Evolutionary conservation across 257 asterid genomes (phyloP).

Genomic region (Solanum pennellii): DNA sequence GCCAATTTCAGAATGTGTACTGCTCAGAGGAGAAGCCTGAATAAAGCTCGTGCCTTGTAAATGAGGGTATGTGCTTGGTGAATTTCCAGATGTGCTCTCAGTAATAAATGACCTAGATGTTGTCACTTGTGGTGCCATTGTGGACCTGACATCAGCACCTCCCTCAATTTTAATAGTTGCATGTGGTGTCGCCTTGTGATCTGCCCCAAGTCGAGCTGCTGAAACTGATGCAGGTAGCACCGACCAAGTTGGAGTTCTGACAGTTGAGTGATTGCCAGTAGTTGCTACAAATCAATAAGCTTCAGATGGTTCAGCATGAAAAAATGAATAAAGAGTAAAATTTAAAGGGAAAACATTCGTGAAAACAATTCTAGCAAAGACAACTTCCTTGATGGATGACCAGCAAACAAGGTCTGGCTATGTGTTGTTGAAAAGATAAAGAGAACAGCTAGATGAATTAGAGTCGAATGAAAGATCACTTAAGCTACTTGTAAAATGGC

Average conservation of each 20-base stretch:
- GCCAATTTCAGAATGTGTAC: slow-evolving; percentile 64
- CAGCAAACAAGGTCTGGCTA: not conserved
- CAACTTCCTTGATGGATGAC: not conserved
- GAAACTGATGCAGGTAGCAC: slow-evolving; percentile 47
- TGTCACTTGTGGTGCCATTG: slow-evolving; percentile 33
- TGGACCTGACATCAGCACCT: slow-evolving; percentile 34
- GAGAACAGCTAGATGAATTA: not conserved
- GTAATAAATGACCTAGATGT: slow-evolving; percentile 33
- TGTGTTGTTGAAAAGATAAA: not conserved
- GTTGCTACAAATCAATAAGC: slow-evolving; percentile 20
- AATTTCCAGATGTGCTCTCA: slow-evolving; percentile 37
- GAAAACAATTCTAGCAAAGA: not conserved
- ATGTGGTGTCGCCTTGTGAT: slow-evolving; percentile 37
- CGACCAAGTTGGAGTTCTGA: slow-evolving; percentile 69
- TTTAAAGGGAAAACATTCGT: not conserved
- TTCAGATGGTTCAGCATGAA: slow-evolving; percentile 15
- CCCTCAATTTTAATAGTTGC: slow-evolving; percentile 48
- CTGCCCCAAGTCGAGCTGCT: slow-evolving; percentile 36
- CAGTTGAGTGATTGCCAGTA: slow-evolving; percentile 32
- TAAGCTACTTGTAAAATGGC: not conserved
- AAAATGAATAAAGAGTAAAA: not conserved
- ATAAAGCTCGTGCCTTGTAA: slow-evolving; percentile 33
- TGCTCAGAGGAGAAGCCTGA: slow-evolving; percentile 31
- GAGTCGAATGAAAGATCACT: not conserved
- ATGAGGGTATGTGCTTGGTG: slow-evolving; percentile 14